These are phyloP conservation scores for Yamadazyma dendronema DNA, from an alignment of 1,139 yeast species.

Conservation along the genomic window DNA sequence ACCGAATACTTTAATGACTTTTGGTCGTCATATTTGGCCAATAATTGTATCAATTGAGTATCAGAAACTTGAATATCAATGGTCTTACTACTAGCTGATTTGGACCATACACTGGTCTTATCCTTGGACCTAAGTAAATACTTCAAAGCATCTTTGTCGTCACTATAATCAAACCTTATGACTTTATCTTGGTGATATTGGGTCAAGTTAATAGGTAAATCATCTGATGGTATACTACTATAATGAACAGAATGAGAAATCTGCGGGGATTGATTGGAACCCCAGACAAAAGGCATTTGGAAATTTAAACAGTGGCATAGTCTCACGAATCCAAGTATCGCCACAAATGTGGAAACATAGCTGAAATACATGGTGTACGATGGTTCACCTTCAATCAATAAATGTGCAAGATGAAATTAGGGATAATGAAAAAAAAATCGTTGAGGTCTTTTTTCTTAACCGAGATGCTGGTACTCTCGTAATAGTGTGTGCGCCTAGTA, in stretches of 20 bases:
- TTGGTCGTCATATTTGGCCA: slow-evolving; percentile 18
- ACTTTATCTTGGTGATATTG: slow-evolving; percentile 55
- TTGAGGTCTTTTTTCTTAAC: background rate
- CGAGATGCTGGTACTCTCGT: background rate
- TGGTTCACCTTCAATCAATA: too few relatives aligned
- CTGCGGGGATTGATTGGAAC: background rate
- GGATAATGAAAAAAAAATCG: too few relatives aligned
- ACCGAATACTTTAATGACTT: slow-evolving; percentile 23
- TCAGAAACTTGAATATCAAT: slow-evolving; percentile 37
- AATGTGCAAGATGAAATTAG: too few relatives aligned
- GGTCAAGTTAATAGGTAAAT: slow-evolving; percentile 46
- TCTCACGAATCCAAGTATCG: background rate
- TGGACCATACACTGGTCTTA: slow-evolving; percentile 32
- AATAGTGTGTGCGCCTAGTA: background rate
- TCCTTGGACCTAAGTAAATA: slow-evolving; percentile 15
- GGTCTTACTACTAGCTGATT: slow-evolving; percentile 20
- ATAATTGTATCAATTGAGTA: slow-evolving; percentile 21
- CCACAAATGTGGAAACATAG: background rate
- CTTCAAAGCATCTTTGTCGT: slow-evolving; percentile 19
- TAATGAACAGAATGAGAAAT: slow-evolving; percentile 14
- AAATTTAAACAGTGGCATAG: background rate
- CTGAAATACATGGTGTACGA: background rate
- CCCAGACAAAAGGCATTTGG: background rate
- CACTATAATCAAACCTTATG: slow-evolving; percentile 36
- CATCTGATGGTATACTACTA: slow-evolving; percentile 14